Conservation (phyloP, 2,329 filamentous ascomycete species). For the Talaromyces sp. region DNA sequence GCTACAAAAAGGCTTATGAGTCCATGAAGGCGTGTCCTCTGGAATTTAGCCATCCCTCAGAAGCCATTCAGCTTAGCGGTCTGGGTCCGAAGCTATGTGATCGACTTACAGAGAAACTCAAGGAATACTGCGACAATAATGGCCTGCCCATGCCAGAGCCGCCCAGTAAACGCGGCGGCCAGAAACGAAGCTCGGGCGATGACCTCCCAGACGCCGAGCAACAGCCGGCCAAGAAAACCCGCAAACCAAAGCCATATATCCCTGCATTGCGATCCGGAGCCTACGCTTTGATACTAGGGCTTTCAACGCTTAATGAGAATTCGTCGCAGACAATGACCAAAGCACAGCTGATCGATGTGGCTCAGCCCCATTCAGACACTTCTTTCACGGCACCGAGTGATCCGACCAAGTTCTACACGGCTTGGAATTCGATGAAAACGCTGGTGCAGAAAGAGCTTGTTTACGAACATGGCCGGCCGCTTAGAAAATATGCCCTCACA, state of each 20-base stretch:
- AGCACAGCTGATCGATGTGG: slow-evolving; percentile 60
- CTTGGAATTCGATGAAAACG: slow-evolving; percentile 79
- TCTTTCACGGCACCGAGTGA: slow-evolving; percentile 66
- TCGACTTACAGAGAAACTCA: slow-evolving; percentile 56
- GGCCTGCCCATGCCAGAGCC: slow-evolving; percentile 62
- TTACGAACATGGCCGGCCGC: slow-evolving; percentile 62
- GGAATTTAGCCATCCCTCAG: slow-evolving; percentile 64
- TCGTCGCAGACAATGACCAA: slow-evolving; percentile 59
- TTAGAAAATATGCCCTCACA: slow-evolving; percentile 64
- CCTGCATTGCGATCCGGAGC: slow-evolving; percentile 67
- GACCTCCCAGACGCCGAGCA: slow-evolving; percentile 24
- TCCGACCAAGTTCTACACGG: slow-evolving; percentile 67
- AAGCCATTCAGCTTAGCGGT: slow-evolving; percentile 67
- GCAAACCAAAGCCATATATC: slow-evolving; percentile 61
- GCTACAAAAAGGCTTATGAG: slow-evolving; percentile 70
- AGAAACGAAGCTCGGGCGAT: slow-evolving; percentile 26
- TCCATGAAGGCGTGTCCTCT: slow-evolving; percentile 71
- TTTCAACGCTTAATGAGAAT: slow-evolving; percentile 56
- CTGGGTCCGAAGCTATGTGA: slow-evolving; percentile 68
- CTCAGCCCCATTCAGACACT: slow-evolving; percentile 66
- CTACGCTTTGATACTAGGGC: slow-evolving; percentile 65
- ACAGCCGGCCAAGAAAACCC: slow-evolving; percentile 50
- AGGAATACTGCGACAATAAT: slow-evolving; percentile 58
- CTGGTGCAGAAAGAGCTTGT: slow-evolving; percentile 68
- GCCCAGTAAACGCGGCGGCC: slow-evolving; percentile 35